Base-by-base conservation (phyloP, 2,329 filamentous ascomycete genomes). In the Achaetomium macrosporum region DNA sequence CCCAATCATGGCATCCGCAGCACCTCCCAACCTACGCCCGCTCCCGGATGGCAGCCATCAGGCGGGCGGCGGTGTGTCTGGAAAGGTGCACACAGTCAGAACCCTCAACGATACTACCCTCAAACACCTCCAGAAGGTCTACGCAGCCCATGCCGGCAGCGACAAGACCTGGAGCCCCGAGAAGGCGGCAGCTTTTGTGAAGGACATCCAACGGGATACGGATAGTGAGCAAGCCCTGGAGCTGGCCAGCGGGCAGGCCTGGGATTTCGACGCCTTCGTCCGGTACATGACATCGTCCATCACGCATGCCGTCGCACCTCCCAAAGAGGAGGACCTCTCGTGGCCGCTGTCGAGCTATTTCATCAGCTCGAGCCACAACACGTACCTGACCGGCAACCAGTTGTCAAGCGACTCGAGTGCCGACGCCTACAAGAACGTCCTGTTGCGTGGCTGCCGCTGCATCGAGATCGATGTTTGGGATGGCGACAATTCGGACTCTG, bases 381-480 rank as follows among this genome's bases (percentile, higher is more conserved):
- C 91, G 0, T 96, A 96, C 62, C 80, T 96, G 19, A 82, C 90
- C 1, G 91, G 91, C 20, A 88, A 92, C 65, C 91, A 96, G 73
- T 82, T 96, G 13, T 89, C 82, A 55, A 92, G 90, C 61, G 83
- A 87, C 56, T 93, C 90, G 48, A 95, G 90, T 66, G 90, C 89
- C 0, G 87, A 90, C 60, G 87, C 88, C 2, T 96, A 96, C 73
- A 89, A 89, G 60, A 85, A 85, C 47, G 89, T 91, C 10, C 74
- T 96, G 52, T 80, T 90, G 61, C 83, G 88, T 47, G 90, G 90
- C 2, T 95, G 91, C 63, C 85, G 91, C 16, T 96, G 91, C 69
- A 85, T 96, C 54, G 91, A 96, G 72, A 88, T 96, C 55, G 91
- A 96, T 65, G 95, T 93, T 63, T 96, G 91, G 91, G 89, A 96